Conservation (phyloP, 2,329 filamentous ascomycete species). For the Rhexocercosporidium sp. region DNA sequence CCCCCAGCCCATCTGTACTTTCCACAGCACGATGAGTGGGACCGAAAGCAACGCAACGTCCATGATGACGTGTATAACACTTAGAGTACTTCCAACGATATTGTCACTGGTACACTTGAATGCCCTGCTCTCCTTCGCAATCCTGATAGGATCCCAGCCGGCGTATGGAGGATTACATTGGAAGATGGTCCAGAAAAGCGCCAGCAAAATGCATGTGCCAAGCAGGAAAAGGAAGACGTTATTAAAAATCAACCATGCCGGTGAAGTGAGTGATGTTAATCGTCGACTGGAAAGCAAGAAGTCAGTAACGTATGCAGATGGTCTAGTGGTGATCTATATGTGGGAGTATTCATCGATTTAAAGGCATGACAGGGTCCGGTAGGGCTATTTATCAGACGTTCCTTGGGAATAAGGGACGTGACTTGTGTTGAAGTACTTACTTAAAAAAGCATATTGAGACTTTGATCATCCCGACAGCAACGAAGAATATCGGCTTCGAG, state of each 20-base stretch:
- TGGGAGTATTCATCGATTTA: not conserved
- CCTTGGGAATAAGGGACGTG: not conserved
- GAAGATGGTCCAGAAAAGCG: conserved; percentile 42
- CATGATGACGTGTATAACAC: conserved; percentile 43
- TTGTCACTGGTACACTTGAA: conserved; percentile 34
- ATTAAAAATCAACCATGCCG: conserved; percentile 41
- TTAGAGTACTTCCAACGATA: conserved; percentile 36
- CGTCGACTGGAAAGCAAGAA: conserved; percentile 28
- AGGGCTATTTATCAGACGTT: not conserved
- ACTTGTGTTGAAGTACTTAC: not conserved
- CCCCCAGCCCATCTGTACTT: conserved; percentile 39
- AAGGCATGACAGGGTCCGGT: not conserved
- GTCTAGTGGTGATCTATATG: not conserved
- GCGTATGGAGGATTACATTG: conserved; percentile 38
- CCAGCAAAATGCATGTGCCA: conserved; percentile 39
- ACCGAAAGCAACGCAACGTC: conserved; percentile 43
- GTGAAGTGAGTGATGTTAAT: conserved; percentile 41
- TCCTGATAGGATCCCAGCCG: conserved; percentile 39
- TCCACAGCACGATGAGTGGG: conserved; percentile 45
- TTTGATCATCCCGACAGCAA: conserved; percentile 65
- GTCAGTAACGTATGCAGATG: not conserved
- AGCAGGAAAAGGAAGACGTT: conserved; percentile 42
- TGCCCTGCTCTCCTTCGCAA: conserved; percentile 31
- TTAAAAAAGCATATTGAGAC: conserved; percentile 46
- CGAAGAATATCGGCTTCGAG: conserved; percentile 95